Conservation (phyloP, 2,329 filamentous ascomycete species). For the Chaetomiaceae sp. region DNA sequence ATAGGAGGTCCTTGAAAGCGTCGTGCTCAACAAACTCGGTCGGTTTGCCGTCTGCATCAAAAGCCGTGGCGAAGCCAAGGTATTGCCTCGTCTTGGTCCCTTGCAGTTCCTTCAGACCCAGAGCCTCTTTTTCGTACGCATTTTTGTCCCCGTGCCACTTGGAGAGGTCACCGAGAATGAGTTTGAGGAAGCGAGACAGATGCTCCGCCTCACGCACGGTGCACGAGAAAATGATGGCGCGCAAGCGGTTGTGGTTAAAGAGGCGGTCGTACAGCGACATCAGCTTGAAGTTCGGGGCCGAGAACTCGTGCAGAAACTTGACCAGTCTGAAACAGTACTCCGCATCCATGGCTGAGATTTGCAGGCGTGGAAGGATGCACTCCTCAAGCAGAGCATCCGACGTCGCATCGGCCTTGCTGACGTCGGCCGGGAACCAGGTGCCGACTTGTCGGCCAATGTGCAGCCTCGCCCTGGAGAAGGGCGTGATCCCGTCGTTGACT, state of each 20-base stretch:
- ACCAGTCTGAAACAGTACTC: slow-evolving; percentile 84
- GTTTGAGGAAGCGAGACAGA: slow-evolving; percentile 82
- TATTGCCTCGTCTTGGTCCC: slow-evolving; percentile 47
- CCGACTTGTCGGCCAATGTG: slow-evolving; percentile 70
- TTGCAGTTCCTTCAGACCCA: slow-evolving; percentile 40
- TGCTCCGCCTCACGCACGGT: slow-evolving; percentile 89
- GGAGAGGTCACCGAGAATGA: slow-evolving; percentile 71
- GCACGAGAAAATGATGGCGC: slow-evolving; percentile 78
- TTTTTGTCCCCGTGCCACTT: slow-evolving; percentile 76
- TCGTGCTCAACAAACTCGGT: slow-evolving; percentile 72
- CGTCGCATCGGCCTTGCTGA: slow-evolving; percentile 57
- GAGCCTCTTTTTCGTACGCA: slow-evolving; percentile 76
- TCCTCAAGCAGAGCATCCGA: slow-evolving; percentile 79
- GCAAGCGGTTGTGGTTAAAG: slow-evolving; percentile 75
- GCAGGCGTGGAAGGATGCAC: slow-evolving; percentile 82
- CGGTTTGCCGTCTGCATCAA: slow-evolving; percentile 65
- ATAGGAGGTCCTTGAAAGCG: slow-evolving; percentile 77
- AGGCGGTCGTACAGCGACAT: slow-evolving; percentile 77
- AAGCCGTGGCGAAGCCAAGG: slow-evolving; percentile 70
- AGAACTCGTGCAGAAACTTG: slow-evolving; percentile 78
- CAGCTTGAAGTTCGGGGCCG: slow-evolving; percentile 79
- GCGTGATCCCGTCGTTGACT: slow-evolving; percentile 61
- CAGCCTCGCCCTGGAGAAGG: slow-evolving; percentile 60
- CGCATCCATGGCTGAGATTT: slow-evolving; percentile 79
- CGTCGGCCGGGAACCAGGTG: slow-evolving; percentile 66